phyloP scores from a whole-genome alignment of 345 rosid genomes.

The Jatropha curcas region DNA sequence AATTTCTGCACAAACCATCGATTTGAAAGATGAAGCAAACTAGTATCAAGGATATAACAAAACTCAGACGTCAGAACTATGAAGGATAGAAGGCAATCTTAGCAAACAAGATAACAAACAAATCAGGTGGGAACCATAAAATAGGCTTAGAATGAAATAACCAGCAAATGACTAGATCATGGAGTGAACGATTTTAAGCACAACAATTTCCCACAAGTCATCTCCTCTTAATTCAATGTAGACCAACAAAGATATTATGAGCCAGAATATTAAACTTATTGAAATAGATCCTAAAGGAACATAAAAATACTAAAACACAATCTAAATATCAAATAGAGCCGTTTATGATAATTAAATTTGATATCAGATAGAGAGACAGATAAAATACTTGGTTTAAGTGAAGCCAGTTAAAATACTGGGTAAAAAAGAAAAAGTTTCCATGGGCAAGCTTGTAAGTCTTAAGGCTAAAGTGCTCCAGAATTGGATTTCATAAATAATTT shows the following conservation, averaged over 20 bases:
- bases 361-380: not conserved
- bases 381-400: not conserved
- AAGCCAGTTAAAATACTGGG: not conserved
- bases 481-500: not conserved
- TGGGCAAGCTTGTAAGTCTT: not conserved
- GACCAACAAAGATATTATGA: too few relatives aligned
- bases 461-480: not conserved
- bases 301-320: too few relatives aligned
- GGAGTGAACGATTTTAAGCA: too few relatives aligned
- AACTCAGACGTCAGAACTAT: not conserved
- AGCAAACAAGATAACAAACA: not conserved
- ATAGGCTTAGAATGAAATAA: too few relatives aligned
- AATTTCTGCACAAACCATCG: conserved; percentile 55
- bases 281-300: too few relatives aligned
- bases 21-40: conserved; percentile 5
- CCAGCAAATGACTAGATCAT: too few relatives aligned
- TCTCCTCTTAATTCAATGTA: too few relatives aligned
- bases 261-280: too few relatives aligned
- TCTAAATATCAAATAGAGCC: too few relatives aligned
- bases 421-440: not conserved
- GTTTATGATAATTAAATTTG: too few relatives aligned
- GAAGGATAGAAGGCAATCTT: not conserved
- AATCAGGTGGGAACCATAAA: too few relatives aligned
- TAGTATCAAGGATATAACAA: not conserved
- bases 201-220: too few relatives aligned